Conservation (phyloP, 1,139 yeast species). For the Meyerozyma athensensis region DNA sequence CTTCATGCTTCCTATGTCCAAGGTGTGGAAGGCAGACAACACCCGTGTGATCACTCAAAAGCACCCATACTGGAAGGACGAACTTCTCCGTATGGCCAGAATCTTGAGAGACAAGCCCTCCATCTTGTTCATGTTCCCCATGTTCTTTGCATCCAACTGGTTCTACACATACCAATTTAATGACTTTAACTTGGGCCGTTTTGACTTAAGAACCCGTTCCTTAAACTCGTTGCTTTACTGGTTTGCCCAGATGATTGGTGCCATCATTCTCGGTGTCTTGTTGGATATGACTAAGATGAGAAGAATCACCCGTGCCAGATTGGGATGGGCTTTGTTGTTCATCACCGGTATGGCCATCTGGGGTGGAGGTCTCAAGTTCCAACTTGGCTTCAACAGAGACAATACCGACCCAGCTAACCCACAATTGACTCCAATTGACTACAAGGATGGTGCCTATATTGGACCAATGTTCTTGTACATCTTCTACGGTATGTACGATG, state of each 20-base stretch:
- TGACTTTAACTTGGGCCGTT: conserved; percentile 51
- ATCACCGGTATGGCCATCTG: conserved; percentile 46
- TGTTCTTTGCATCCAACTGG: conserved; percentile 63
- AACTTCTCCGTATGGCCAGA: conserved; percentile 36
- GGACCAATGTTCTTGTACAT: conserved; percentile 62
- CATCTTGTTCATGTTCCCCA: conserved; percentile 48
- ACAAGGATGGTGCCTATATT: conserved; percentile 39
- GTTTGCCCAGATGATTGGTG: conserved; percentile 58
- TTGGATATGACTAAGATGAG: conserved; percentile 41
- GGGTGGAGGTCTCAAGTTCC: conserved; percentile 61
- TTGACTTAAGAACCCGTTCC: conserved; percentile 56
- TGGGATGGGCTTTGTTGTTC: conserved; percentile 43
- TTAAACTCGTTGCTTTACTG: conserved; percentile 58
- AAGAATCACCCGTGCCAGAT: conserved; percentile 43
- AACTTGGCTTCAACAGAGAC: conserved; percentile 40
- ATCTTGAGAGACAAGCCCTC: conserved; percentile 44
- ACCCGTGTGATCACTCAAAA: conserved; percentile 42
- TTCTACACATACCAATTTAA: conserved; percentile 63
- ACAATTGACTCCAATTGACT: conserved; percentile 34
- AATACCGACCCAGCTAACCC: conserved; percentile 17
- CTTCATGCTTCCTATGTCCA: conserved; percentile 44
- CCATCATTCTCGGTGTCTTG: conserved; percentile 42
- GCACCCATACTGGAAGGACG: conserved; percentile 46
- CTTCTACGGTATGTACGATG: conserved; percentile 56
- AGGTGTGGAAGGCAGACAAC: conserved; percentile 51